phyloP scores from a whole-genome alignment of 148 eudicot species.

The Silene latifolia region DNA sequence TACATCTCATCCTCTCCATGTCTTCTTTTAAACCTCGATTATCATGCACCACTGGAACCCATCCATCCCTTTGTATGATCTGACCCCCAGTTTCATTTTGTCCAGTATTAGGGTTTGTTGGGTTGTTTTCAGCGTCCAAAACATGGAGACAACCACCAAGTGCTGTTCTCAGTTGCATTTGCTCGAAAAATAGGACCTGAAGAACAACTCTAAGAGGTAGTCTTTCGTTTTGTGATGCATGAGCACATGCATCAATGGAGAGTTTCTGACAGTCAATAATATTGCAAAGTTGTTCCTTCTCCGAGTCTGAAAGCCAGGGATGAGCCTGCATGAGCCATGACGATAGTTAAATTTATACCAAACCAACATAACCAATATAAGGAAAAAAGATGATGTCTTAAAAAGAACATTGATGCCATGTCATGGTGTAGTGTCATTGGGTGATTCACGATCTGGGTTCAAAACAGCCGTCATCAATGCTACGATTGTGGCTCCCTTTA shows the following conservation, averaged over 20 bases:
- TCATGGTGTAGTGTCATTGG: too few species aligned
- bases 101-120: too few species aligned
- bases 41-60: slow-evolving; percentile 69
- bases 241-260: slow-evolving; percentile 94
- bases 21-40: slow-evolving; percentile 66
- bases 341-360: not conserved
- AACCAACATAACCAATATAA: not conserved
- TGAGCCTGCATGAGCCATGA: slow-evolving; percentile 57
- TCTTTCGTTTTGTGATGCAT: slow-evolving; percentile 89
- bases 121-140: slow-evolving; percentile 42
- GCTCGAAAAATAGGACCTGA: slow-evolving; percentile 90
- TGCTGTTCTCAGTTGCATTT: slow-evolving; percentile 73
- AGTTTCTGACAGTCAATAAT: slow-evolving; percentile 80
- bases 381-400: not conserved
- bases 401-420: not conserved
- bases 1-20: slow-evolving; percentile 74
- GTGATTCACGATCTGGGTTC: too few species aligned
- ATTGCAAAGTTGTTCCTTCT: slow-evolving; percentile 77
- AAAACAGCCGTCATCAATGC: too few species aligned
- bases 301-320: slow-evolving; percentile 77
- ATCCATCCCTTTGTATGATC: slow-evolving; percentile 61
- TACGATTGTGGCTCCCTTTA: too few species aligned
- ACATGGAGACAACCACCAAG: slow-evolving; percentile 62
- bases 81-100: slow-evolving; percentile 36
- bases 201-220: slow-evolving; percentile 79